Base-by-base conservation (phyloP, 2,329 filamentous ascomycete species). In the Ilyonectria destructans region DNA sequence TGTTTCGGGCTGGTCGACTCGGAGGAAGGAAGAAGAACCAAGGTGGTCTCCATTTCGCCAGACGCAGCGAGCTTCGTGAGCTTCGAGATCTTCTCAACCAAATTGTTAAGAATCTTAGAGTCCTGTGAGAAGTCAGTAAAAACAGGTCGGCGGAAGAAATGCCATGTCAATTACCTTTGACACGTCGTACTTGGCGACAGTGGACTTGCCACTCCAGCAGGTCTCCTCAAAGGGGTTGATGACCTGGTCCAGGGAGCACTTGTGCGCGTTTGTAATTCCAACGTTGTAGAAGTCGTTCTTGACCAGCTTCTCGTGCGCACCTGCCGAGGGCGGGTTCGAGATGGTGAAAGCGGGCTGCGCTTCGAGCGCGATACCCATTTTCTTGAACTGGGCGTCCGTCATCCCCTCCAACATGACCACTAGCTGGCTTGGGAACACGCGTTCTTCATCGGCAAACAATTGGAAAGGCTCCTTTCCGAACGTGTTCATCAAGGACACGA, bases 331-430 rank as follows among this genome's bases (percentile, higher is more conserved):
- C 21, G 83, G 81, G 55, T 85, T 85, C 37, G 79, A 76, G 65
- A 86, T 85, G 7, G 81, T 83, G 67, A 91, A 91, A 1, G 86
- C 81, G 12, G 85, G 84, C 59, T 74, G 70, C 33, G 71, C 73
- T 29, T 82, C 77, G 23, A 82, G 74, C 13, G 75, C 73, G 31
- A 80, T 77, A 58, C 85, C 79, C 8, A 84, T 81, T n/a, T 83
- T 80, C 63, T 84, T 81, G 58, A 84, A 81, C 54, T 86, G 84
- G 48, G 83, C 76, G 17, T 81, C 72, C 19, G 83, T 85, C 79
- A 87, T 82, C 74, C 90, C 88, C 76, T 91, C 86, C 58, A 92
- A 81, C 72, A 89, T 79, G 58, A 92, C 80, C 29, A 92, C 80
- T 45, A 92, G 84, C 79, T 93, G 90, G 59, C 80, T 82, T 6